These are phyloP conservation scores for Ceratocystiopsis minuta DNA, from an alignment of 2,329 filamentous ascomycete genomes.

Conservation along the genomic window DNA sequence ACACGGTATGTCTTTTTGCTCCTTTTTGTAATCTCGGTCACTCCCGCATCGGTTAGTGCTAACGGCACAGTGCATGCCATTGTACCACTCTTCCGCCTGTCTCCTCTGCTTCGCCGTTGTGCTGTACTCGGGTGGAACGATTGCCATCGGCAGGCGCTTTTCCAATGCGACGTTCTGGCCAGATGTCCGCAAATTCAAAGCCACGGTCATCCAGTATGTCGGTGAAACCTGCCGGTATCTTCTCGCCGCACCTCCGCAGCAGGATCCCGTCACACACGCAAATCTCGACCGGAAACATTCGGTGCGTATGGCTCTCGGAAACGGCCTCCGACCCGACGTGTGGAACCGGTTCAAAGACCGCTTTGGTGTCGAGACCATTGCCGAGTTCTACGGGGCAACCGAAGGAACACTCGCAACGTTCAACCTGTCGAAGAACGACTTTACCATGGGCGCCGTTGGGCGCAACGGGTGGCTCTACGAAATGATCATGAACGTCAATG, in stretches of 20 bases:
- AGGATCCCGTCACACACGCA: conserved; percentile 45
- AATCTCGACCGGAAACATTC: conserved; percentile 54
- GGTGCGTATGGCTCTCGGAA: conserved; percentile 63
- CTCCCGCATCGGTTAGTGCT: background rate
- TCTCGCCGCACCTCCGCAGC: conserved; percentile 44
- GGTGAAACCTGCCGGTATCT: conserved; percentile 77
- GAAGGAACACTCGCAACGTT: conserved; percentile 53
- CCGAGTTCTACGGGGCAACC: conserved; percentile 68
- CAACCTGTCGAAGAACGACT: conserved; percentile 58
- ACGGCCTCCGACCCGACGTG: conserved; percentile 69
- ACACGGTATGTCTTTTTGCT: conserved; percentile 38
- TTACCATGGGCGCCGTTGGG: conserved; percentile 60
- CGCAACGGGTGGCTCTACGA: conserved; percentile 46
- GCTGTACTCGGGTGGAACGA: conserved; percentile 41
- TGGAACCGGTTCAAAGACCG: conserved; percentile 72
- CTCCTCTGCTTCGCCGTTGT: conserved; percentile 49
- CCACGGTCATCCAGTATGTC: conserved; percentile 72
- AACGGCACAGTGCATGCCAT: conserved; percentile 52
- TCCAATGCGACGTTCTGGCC: conserved; percentile 61
- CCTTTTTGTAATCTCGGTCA: background rate
- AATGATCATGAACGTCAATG: conserved; percentile 29
- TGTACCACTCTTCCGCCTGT: conserved; percentile 69
- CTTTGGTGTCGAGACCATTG: conserved; percentile 55
- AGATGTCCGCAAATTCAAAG: conserved; percentile 50
- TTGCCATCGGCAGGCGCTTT: conserved; percentile 61